These are phyloP conservation scores for Microdochium nivale DNA, from an alignment of 2,329 filamentous ascomycete species.

Conservation along the genomic window DNA sequence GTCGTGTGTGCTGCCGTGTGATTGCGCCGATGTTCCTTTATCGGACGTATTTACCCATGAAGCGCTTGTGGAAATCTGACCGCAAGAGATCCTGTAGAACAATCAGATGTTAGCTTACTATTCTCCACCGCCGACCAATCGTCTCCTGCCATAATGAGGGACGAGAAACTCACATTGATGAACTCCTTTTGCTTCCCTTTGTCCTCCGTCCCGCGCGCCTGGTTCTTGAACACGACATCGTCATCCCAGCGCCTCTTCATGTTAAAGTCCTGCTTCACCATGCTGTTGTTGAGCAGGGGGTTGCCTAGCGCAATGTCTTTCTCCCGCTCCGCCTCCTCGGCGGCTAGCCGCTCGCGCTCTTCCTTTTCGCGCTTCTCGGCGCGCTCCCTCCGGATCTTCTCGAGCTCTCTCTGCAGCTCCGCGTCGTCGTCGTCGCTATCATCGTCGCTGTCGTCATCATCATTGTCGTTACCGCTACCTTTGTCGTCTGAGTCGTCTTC, in stretches of 20 bases:
- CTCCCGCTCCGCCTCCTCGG: slow-evolving; percentile 77
- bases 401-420: slow-evolving; percentile 83
- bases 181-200: slow-evolving; percentile 86
- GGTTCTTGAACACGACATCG: slow-evolving; percentile 98
- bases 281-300: slow-evolving; percentile 63
- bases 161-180: slow-evolving; percentile 64
- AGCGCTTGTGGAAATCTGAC: slow-evolving; percentile 95
- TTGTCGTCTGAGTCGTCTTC: slow-evolving; percentile 51
- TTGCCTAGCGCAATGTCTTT: slow-evolving; percentile 88
- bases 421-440: slow-evolving; percentile 77
- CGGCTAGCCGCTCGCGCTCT: slow-evolving; percentile 72
- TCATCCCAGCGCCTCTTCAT: slow-evolving; percentile 93
- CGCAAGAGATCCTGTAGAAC: slow-evolving; percentile 64
- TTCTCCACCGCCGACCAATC: neutral
- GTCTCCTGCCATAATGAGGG: neutral
- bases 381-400: slow-evolving; percentile 84
- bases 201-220: slow-evolving; percentile 89
- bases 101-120: slow-evolving; percentile 12
- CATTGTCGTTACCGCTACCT: slow-evolving; percentile 52
- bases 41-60: slow-evolving; percentile 70
- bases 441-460: slow-evolving; percentile 44
- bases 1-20: neutral
- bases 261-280: slow-evolving; percentile 65
- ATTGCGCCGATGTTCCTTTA: slow-evolving; percentile 21
- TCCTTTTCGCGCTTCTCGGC: slow-evolving; percentile 73